Percentiles rank a stretch among this genome's conserved stretches.
Evolutionary conservation across 176 grass and related monocot species (phyloP).

Genomic region (Pontederia paniculata): DNA sequence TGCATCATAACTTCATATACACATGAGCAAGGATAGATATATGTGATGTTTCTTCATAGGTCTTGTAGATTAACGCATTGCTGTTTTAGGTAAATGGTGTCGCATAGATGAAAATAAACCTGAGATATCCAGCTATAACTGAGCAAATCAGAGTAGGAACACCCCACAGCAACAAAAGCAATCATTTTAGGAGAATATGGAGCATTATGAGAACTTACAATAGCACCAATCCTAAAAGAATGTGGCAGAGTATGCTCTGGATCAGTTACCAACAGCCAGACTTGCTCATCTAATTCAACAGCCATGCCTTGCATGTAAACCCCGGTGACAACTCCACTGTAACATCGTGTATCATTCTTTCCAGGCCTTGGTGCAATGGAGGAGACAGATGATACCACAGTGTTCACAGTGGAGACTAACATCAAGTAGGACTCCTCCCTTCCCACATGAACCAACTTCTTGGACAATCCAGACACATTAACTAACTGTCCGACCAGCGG

Average conservation of each 20-base stretch:
- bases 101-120: no score
- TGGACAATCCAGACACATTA: constrained; percentile 44
- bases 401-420: constrained; percentile 46
- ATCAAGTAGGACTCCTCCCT: constrained; percentile 37
- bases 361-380: not conserved
- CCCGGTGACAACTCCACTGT: constrained; percentile 51
- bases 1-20: no score
- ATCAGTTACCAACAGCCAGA: constrained; percentile 65
- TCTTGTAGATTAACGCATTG: not conserved
- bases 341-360: constrained; percentile 25
- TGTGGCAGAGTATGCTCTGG: constrained; percentile 32
- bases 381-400: constrained; percentile 29
- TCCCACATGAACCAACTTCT: constrained; percentile 47
- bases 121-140: no score
- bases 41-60: no score
- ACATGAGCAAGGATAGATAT: no score
- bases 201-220: constrained; percentile 38
- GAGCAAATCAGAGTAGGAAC: not conserved
- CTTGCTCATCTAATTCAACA: constrained; percentile 49
- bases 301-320: constrained; percentile 50
- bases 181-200: not conserved
- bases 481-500: constrained; percentile 43
- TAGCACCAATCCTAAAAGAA: constrained; percentile 70
- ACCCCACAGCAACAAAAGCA: not conserved
- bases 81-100: no score